phyloP scores from a whole-genome alignment of 176 grass and related monocot genomes.

The Cocos nucifera region DNA sequence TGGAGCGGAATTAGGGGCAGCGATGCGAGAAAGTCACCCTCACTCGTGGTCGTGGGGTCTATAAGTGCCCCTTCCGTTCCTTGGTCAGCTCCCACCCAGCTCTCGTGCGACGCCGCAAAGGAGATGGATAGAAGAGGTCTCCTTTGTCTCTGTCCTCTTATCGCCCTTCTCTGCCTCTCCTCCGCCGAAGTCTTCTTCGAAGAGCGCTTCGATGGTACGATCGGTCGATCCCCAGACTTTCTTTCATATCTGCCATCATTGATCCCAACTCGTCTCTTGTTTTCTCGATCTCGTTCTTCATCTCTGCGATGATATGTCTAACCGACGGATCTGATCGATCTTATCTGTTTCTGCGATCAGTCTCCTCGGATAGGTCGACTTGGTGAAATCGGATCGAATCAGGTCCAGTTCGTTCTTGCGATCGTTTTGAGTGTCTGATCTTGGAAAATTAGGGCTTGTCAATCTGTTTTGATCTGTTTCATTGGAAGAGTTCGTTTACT shows the following conservation, averaged over 20 bases:
- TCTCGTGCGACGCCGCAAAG: neutral
- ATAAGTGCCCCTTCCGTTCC: neutral
- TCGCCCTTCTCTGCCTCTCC: neutral
- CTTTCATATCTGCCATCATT: too few species aligned
- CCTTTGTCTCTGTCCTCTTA: neutral
- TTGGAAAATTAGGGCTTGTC: neutral
- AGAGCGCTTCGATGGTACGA: neutral
- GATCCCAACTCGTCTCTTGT: too few species aligned
- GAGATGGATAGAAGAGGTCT: neutral
- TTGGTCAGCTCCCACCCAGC: neutral
- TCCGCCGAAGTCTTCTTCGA: constrained; percentile 2
- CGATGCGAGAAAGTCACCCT: neutral
- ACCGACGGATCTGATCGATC: neutral
- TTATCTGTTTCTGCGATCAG: neutral
- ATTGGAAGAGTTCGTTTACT: too few species aligned
- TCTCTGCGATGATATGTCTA: neutral
- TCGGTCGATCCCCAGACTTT: neutral
- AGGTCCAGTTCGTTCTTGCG: neutral
- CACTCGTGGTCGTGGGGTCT: too few species aligned
- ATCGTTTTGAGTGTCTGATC: neutral
- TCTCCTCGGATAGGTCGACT: too few species aligned
- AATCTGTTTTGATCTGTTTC: too few species aligned
- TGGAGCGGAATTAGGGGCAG: too few species aligned
- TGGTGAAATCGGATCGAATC: too few species aligned
- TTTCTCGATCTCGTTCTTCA: neutral